Evolutionary conservation across 164 flowering plant species (phyloP), one percentile per base, ranked within the genome.

Genomic region (Nymphaea thermarum): DNA sequence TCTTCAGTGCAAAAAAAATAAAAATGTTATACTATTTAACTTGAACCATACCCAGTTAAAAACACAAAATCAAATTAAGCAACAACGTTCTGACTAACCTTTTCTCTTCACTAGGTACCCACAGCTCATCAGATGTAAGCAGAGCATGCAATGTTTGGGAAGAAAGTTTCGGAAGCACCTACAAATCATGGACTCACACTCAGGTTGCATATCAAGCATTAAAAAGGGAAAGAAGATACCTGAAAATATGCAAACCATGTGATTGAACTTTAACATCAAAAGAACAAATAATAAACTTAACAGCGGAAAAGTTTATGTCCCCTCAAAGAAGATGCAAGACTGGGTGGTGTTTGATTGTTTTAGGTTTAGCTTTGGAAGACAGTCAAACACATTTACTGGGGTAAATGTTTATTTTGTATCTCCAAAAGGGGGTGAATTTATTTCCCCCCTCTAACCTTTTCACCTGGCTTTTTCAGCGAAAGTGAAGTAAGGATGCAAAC

Each of bases 131-230:
- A 5, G 98, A 89, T 44, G 98, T 91, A 69, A 95, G 84, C 71
- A 95, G 73, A 53, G 98, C 90, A 81, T 82, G 87, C 71, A 90
- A 73, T 42, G 97, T 92, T 77, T 87, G 99, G 72, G 97, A 78
- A 42, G 99, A 95, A 74, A 95, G 88, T 76, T 86, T 90, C 44
- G 98, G 97, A 60, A 95, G 93, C 67, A 95, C 91, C 99, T 95
- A 79, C 44, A 25, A 68, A 70, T 43, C 51, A 70, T 60, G 42
- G 44, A 18, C 51, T 25, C 36, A 70, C 68, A 67, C 64, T 72
- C 67, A 72, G 44, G 68, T 47, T 47, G 55, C 55, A 47, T 47
- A 4, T 47, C 55, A 47, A 47, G 12, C 55, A 45, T 10, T 5
- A 45, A 5, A 47, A 47, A 14, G 12, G 12, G 12, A 6, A 47